Percentiles rank a stretch among this genome's conserved stretches.
These are phyloP conservation scores for Acrocalymma vagum DNA, from an alignment of 2,329 filamentous ascomycete genomes.

Conservation along the genomic window DNA sequence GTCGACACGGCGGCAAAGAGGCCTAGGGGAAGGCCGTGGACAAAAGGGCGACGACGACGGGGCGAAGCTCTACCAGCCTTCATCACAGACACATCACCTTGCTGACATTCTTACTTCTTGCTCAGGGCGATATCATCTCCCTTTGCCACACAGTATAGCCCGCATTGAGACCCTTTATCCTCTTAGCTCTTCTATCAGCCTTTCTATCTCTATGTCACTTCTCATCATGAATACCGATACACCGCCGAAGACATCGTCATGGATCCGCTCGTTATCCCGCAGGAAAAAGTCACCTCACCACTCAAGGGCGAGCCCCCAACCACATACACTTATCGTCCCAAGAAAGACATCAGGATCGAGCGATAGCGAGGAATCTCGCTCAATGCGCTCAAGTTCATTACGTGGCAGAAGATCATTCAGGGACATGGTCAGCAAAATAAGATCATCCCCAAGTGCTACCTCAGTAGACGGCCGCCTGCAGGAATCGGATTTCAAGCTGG, in stretches of 20 bases:
- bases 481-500: constrained; percentile 32
- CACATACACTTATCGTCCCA: constrained; percentile 26
- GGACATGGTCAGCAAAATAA: constrained; percentile 33
- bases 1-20: no score
- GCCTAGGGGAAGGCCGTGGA: no score
- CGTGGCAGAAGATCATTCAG: constrained; percentile 28
- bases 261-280: constrained; percentile 26
- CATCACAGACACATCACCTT: no score
- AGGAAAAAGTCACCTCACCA: constrained; percentile 20
- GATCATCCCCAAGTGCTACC: constrained; percentile 37
- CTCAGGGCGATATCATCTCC: no score
- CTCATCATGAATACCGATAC: constrained; percentile 34
- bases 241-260: constrained; percentile 29
- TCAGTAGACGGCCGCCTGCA: constrained; percentile 21
- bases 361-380: constrained; percentile 36
- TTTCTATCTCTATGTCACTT: constrained; percentile 31
- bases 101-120: no score
- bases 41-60: no score
- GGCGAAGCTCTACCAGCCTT: no score
- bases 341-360: constrained; percentile 26
- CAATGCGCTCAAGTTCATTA: constrained; percentile 29
- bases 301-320: constrained; percentile 21
- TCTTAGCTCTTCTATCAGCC: no score
- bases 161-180: no score
- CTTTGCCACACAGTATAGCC: no score